A percentile compares a stretch with the other conserved stretches of the same genome.
phyloP scores from a whole-genome alignment of 306 rosid genomes.

The Fragaria nilgerrensis region DNA sequence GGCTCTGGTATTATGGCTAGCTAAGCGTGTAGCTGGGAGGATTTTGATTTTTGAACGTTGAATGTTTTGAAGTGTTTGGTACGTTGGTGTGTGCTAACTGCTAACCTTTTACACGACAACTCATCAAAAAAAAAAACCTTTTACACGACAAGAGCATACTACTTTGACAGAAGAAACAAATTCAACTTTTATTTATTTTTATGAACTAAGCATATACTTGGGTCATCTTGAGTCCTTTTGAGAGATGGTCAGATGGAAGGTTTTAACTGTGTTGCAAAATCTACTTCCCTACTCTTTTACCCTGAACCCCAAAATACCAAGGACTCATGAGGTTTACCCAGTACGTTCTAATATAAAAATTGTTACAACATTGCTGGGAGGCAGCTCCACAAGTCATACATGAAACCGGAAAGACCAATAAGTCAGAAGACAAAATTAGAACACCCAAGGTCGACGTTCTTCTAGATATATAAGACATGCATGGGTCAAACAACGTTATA shows the following conservation, averaged over 20 bases:
- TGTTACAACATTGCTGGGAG: not conserved
- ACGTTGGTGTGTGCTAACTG: not conserved
- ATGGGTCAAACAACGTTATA: not conserved
- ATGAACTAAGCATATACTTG: not conserved
- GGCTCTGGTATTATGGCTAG: not conserved
- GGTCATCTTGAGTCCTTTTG: not conserved
- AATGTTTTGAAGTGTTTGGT: not conserved
- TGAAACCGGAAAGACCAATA: not conserved
- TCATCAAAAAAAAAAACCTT: too few relatives aligned
- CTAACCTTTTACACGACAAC: not conserved
- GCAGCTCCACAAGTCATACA: not conserved
- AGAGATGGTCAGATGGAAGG: not conserved
- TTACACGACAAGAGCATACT: not conserved
- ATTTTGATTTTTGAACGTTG: slow-evolving; percentile 12
- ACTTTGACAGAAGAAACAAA: not conserved
- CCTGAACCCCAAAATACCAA: not conserved
- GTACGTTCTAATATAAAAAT: not conserved
- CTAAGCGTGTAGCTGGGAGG: not conserved
- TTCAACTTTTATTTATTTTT: not conserved
- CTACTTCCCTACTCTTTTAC: not conserved
- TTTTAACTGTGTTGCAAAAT: not conserved
- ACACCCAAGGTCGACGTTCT: not conserved
- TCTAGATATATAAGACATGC: not conserved
- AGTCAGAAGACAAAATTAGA: not conserved
- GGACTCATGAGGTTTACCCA: not conserved